phyloP scores from a whole-genome alignment of 768 basidiomycete species.

The Trametopsis cervina region DNA sequence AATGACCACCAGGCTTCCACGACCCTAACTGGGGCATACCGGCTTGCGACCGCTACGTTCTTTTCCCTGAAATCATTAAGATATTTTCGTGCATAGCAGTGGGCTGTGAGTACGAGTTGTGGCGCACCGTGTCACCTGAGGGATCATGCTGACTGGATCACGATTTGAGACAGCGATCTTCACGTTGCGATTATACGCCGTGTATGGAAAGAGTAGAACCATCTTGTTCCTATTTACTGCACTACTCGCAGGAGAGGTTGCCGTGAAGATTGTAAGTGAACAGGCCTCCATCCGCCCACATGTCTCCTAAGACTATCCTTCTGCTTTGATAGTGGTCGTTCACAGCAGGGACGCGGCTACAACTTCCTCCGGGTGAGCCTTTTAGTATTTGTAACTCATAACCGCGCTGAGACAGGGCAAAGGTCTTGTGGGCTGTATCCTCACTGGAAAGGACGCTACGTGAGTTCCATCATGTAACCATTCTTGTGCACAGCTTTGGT shows the following conservation, averaged over 20 bases:
- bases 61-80: slow-evolving; percentile 21
- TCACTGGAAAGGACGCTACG: slow-evolving; percentile 17
- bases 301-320: too few species aligned
- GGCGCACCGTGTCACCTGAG: not conserved
- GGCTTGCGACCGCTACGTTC: slow-evolving; percentile 11
- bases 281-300: not conserved
- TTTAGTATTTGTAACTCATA: not conserved
- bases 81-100: slow-evolving; percentile 17
- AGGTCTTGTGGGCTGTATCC: slow-evolving; percentile 21
- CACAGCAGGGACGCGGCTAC: slow-evolving; percentile 17
- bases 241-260: slow-evolving; percentile 16
- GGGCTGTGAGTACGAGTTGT: slow-evolving; percentile 11
- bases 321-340: slow-evolving; percentile 23
- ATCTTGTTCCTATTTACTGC: slow-evolving; percentile 14
- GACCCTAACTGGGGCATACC: not conserved
- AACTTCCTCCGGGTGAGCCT: slow-evolving; percentile 19
- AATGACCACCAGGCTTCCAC: slow-evolving; percentile 4
- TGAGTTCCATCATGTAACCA: slow-evolving; percentile 8
- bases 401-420: not conserved
- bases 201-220: slow-evolving; percentile 15
- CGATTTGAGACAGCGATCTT: slow-evolving; percentile 17
- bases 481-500: too few species aligned
- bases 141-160: not conserved
- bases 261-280: slow-evolving; percentile 17
- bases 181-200: slow-evolving; percentile 20